A percentile compares a stretch with the other conserved stretches of the same genome.
These are phyloP conservation scores for Tetracladium setigerum DNA, from an alignment of 495 filamentous ascomycete genomes.

Conservation along the genomic window DNA sequence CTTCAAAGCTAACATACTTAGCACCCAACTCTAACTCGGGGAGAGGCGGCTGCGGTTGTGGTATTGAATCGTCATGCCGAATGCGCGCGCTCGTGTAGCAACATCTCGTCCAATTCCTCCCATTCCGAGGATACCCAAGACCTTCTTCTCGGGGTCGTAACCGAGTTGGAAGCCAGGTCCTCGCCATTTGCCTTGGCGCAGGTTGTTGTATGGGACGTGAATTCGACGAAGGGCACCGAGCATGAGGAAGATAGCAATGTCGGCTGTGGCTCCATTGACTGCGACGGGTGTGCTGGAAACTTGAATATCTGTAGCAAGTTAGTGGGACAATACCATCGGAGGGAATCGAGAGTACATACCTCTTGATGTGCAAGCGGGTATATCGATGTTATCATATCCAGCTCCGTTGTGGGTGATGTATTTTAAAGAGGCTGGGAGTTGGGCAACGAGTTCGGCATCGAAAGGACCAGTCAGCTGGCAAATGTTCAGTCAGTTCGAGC, in stretches of 20 bases:
- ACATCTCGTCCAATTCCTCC: slow-evolving; percentile 69
- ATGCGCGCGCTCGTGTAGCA: slow-evolving; percentile 36
- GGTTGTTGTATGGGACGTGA: slow-evolving; percentile 51
- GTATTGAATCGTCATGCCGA: slow-evolving; percentile 64
- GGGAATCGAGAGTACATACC: slow-evolving; percentile 21
- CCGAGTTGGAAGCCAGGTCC: slow-evolving; percentile 29
- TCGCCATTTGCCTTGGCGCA: slow-evolving; percentile 53
- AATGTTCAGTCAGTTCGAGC: not conserved
- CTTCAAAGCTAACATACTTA: slow-evolving; percentile 61
- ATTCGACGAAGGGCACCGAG: slow-evolving; percentile 61
- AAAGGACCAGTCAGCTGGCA: slow-evolving; percentile 51
- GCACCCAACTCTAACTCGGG: slow-evolving; percentile 51
- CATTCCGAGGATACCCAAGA: slow-evolving; percentile 79
- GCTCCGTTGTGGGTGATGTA: slow-evolving; percentile 85
- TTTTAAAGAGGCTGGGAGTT: slow-evolving; percentile 56
- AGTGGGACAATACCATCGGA: not conserved
- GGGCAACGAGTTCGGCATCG: slow-evolving; percentile 47
- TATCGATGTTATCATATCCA: slow-evolving; percentile 77
- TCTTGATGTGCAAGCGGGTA: slow-evolving; percentile 55
- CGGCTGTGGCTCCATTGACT: slow-evolving; percentile 65
- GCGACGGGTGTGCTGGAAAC: slow-evolving; percentile 62
- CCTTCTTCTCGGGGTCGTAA: slow-evolving; percentile 56
- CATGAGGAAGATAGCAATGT: slow-evolving; percentile 63
- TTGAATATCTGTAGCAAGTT: slow-evolving; percentile 37
- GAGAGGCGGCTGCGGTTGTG: slow-evolving; percentile 49